Percentiles rank a stretch among this genome's conserved stretches.
These are phyloP conservation scores for Fusarium avenaceum DNA, from an alignment of 2,329 filamentous ascomycete species.

Conservation along the genomic window DNA sequence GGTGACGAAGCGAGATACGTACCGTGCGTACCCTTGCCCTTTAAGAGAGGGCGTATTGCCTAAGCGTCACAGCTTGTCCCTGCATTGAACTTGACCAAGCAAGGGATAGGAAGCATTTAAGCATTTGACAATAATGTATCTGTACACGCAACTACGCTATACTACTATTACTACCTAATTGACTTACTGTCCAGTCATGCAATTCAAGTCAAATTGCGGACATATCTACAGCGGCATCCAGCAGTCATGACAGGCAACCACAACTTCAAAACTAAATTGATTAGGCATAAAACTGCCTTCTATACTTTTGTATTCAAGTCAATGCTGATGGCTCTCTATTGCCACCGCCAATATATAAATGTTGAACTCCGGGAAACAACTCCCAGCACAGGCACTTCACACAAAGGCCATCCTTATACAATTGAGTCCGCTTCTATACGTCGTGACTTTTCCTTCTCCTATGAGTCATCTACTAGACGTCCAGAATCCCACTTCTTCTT, in stretches of 20 bases:
- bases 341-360: conserved; percentile 10
- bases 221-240: too few species aligned
- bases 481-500: conserved; percentile 66
- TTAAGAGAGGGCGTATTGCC: neutral
- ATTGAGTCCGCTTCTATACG: conserved; percentile 28
- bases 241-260: neutral
- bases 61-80: conserved; percentile 8
- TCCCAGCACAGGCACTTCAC: conserved; percentile 7
- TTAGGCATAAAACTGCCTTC: conserved; percentile 25
- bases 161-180: neutral
- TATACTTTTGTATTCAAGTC: conserved; percentile 33
- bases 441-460: conserved; percentile 20
- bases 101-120: conserved; percentile 4
- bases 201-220: conserved; percentile 27
- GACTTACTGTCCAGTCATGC: conserved; percentile 30
- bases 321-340: conserved; percentile 2
- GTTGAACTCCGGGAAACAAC: neutral
- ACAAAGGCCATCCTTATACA: conserved; percentile 21
- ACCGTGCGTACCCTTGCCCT: conserved; percentile 10
- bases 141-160: neutral
- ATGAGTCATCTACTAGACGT: conserved; percentile 54
- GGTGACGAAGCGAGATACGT: conserved; percentile 36
- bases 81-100: conserved; percentile 9
- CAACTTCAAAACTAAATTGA: conserved; percentile 3
- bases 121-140: neutral